Percentiles rank a stretch among this genome's conserved stretches.
phyloP scores from a whole-genome alignment of 257 asterid species.

The Nicotiana paniculata region DNA sequence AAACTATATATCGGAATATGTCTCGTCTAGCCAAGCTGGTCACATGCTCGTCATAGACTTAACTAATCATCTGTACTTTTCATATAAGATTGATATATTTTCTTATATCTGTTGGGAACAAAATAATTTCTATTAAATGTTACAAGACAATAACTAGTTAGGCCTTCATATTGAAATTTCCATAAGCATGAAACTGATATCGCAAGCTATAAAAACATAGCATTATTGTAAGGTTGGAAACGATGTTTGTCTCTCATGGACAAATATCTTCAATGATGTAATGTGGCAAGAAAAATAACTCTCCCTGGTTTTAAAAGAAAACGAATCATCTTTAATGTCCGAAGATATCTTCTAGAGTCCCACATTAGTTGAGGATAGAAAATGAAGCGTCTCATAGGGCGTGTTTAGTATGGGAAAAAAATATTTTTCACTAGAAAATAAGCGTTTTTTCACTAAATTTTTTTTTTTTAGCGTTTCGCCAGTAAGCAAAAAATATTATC shows the following conservation, averaged over 20 bases:
- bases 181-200: neutral
- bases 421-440: no score
- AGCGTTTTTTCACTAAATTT: no score
- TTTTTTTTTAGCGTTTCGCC: no score
- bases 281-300: no score
- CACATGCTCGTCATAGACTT: neutral
- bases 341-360: no score
- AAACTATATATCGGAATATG: neutral
- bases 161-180: neutral
- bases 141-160: neutral
- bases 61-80: neutral
- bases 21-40: neutral
- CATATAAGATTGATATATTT: neutral
- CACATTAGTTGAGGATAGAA: no score
- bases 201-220: neutral
- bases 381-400: no score
- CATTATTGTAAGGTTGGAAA: neutral
- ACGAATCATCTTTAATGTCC: no score
- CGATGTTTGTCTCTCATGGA: neutral
- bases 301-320: no score
- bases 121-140: neutral
- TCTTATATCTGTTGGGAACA: neutral
- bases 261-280: no score
- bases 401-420: no score
- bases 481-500: no score